A percentile compares a stretch with the other conserved stretches of the same genome.
Conservation (phyloP, 139 green algal genomes). For the Coccomyxa sp. region DNA sequence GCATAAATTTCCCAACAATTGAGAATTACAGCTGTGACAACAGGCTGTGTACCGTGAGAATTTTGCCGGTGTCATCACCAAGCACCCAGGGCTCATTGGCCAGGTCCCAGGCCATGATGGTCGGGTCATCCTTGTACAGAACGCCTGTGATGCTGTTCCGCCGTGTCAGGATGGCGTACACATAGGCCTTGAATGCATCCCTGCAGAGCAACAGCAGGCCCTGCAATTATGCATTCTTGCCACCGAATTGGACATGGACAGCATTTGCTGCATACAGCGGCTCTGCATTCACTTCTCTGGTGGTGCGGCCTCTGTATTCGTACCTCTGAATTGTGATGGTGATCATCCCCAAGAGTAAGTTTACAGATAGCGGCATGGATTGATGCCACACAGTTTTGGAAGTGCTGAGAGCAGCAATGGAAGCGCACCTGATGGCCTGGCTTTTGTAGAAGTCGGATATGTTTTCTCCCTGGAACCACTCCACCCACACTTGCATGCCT, state of each 20-base stretch:
- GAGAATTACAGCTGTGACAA: not conserved
- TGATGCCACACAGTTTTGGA: not conserved
- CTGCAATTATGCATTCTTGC: not conserved
- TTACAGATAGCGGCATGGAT: not conserved
- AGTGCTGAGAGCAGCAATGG: not conserved
- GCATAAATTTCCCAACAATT: not conserved
- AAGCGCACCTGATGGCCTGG: not conserved
- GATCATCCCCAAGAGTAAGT: not conserved
- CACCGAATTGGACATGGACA: not conserved
- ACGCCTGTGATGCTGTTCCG: slow-evolving; percentile 45
- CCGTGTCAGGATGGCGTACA: slow-evolving; percentile 24
- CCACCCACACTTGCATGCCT: slow-evolving; percentile 47
- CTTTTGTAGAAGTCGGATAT: slow-evolving; percentile 9
- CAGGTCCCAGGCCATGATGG: slow-evolving; percentile 37
- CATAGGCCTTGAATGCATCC: slow-evolving; percentile 14
- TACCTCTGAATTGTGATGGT: not conserved
- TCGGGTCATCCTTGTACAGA: slow-evolving; percentile 40
- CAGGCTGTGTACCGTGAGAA: not conserved
- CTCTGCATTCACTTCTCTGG: not conserved
- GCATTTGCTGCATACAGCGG: not conserved
- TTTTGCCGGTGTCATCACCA: not conserved
- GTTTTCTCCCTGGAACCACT: not conserved
- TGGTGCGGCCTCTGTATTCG: not conserved
- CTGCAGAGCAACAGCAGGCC: not conserved
- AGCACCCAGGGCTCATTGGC: slow-evolving; percentile 6